Evolutionary conservation across 305 asterid genomes (phyloP).

Genomic region (Fraxinus greggii): DNA sequence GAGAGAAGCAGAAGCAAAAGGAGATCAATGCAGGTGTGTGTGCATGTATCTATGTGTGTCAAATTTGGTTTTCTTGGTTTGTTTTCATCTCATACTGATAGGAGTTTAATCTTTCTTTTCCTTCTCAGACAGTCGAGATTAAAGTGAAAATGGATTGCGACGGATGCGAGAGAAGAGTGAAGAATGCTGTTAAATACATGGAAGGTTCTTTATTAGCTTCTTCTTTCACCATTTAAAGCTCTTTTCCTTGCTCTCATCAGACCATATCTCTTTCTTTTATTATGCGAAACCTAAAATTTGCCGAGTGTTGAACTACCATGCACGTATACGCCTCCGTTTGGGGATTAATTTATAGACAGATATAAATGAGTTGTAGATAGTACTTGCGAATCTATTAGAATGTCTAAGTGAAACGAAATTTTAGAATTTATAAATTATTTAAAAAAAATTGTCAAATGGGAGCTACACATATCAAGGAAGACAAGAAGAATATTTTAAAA

Average conservation of each 20-base stretch:
- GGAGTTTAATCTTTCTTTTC: neutral
- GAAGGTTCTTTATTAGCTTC: slow-evolving; percentile 40
- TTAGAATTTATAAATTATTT: neutral
- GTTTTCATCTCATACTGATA: neutral
- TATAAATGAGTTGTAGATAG: neutral
- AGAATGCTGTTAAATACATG: slow-evolving; percentile 64
- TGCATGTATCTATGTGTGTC: neutral
- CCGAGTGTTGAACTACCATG: neutral
- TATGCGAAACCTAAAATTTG: too few relatives aligned
- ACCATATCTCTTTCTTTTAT: neutral
- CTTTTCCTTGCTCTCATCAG: neutral
- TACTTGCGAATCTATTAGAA: neutral
- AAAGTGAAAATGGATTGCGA: slow-evolving; percentile 88
- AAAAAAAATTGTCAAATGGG: neutral
- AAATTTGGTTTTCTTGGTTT: neutral
- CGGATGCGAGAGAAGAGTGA: slow-evolving; percentile 85
- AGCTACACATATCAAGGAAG: neutral
- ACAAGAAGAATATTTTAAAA: slow-evolving; percentile 3
- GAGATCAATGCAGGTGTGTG: slow-evolving; percentile 71
- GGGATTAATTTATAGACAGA: neutral
- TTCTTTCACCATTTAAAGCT: neutral
- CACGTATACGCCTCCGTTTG: neutral
- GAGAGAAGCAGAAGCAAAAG: slow-evolving; percentile 61
- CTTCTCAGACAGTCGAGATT: slow-evolving; percentile 73
- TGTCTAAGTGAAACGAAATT: neutral